A percentile compares a stretch with the other conserved stretches of the same genome.
These are phyloP conservation scores for Trypethelium eluteriae DNA, from an alignment of 495 filamentous ascomycete genomes.

Conservation along the genomic window DNA sequence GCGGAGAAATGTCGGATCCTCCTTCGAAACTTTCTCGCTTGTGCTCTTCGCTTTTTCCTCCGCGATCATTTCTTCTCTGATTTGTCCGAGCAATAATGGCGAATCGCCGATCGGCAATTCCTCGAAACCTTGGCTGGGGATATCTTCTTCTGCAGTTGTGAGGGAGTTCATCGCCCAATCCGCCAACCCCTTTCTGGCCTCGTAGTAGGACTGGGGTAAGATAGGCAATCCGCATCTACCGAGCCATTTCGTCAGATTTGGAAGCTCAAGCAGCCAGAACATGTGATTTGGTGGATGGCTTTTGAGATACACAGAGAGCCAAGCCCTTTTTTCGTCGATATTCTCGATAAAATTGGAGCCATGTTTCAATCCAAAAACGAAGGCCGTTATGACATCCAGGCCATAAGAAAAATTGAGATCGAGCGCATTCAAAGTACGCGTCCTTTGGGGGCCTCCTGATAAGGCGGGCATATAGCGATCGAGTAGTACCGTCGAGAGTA, in stretches of 20 bases:
- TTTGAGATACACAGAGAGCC: neutral
- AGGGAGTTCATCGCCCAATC: neutral
- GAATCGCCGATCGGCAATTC: neutral
- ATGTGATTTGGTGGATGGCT: neutral
- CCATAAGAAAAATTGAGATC: slow-evolving; percentile 29
- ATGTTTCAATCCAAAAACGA: slow-evolving; percentile 44
- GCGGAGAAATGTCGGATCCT: too few relatives aligned
- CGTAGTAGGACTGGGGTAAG: neutral
- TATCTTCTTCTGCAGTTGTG: neutral
- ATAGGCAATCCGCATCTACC: neutral
- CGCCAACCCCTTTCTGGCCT: neutral
- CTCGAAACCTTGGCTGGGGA: neutral
- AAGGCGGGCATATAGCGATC: slow-evolving; percentile 54
- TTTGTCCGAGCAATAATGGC: neutral
- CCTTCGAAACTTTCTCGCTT: neutral
- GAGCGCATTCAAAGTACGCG: slow-evolving; percentile 30
- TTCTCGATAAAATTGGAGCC: slow-evolving; percentile 47
- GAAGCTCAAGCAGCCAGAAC: neutral
- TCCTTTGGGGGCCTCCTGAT: slow-evolving; percentile 23
- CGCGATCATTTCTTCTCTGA: neutral
- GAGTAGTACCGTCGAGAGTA: slow-evolving; percentile 55
- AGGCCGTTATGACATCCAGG: slow-evolving; percentile 41
- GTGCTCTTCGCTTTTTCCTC: neutral
- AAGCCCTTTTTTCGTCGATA: slow-evolving; percentile 19
- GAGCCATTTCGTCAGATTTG: neutral